Conservation (phyloP, 164 flowering plant genomes). For the Buxus sempervirens region DNA sequence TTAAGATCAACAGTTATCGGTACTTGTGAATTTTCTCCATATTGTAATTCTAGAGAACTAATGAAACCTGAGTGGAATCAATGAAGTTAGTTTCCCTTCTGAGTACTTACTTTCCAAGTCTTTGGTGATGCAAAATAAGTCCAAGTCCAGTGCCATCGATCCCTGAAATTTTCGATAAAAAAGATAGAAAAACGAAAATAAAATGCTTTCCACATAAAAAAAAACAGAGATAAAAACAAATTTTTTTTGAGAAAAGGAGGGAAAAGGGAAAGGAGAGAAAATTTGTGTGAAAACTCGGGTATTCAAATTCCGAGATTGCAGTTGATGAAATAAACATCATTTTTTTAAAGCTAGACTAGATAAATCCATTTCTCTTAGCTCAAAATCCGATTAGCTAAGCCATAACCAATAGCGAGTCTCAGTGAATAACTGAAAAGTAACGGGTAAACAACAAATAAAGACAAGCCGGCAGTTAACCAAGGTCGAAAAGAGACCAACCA, state of each 20-base stretch:
- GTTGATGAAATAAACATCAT: neutral
- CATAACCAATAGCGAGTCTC: neutral
- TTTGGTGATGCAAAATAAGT: slow-evolving; percentile 38
- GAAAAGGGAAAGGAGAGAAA: neutral
- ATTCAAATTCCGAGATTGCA: neutral
- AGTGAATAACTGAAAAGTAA: neutral
- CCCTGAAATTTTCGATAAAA: slow-evolving; percentile 22
- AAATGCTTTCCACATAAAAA: neutral
- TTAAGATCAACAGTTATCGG: neutral
- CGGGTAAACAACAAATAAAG: neutral
- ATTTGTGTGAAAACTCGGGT: neutral
- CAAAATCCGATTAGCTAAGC: neutral
- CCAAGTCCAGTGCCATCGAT: slow-evolving; percentile 54
- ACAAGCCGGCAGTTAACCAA: too few species aligned
- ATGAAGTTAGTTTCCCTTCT: neutral
- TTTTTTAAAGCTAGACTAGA: neutral
- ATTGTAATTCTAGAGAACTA: neutral
- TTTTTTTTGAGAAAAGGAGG: neutral
- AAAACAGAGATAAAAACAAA: neutral
- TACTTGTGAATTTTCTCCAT: neutral
- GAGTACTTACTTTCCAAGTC: slow-evolving; percentile 41
- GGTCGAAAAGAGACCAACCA: slow-evolving; percentile 22
- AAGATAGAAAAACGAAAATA: too few species aligned
- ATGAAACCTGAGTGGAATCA: neutral
- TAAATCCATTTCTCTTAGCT: neutral